phyloP scores from a whole-genome alignment of 1,139 yeast genomes.

The Nadsonia starkeyi-henricii region DNA sequence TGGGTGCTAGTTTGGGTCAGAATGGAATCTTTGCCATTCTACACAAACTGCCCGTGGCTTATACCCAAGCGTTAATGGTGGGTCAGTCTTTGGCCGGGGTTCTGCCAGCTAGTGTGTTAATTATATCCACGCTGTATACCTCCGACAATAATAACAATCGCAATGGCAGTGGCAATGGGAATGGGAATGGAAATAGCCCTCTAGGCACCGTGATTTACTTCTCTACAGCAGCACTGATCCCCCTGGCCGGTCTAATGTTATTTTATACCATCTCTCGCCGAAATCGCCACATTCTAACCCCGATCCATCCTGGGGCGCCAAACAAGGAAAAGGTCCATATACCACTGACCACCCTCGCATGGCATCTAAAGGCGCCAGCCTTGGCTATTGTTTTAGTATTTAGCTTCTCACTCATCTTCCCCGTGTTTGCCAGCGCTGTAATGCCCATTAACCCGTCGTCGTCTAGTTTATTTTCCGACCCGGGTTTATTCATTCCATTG shows the following conservation, averaged over 20 bases:
- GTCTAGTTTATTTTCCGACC: conserved; percentile 7
- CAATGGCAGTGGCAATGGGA: too few species aligned
- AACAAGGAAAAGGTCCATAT: too few species aligned
- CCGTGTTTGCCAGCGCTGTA: conserved; percentile 73
- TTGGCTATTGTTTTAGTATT: conserved; percentile 63
- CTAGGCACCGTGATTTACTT: too few species aligned
- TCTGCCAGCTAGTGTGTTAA: conserved; percentile 68
- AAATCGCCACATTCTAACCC: too few species aligned
- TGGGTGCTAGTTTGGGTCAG: conserved; percentile 56
- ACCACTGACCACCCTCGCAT: too few species aligned
- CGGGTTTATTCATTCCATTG: conserved; percentile 49
- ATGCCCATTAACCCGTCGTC: conserved; percentile 38
- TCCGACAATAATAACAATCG: too few species aligned
- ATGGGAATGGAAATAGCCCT: too few species aligned
- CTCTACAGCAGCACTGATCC: too few species aligned
- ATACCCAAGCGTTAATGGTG: conserved; percentile 83
- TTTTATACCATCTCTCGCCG: too few species aligned
- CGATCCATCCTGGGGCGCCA: too few species aligned
- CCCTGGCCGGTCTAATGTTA: too few species aligned
- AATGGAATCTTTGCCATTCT: conserved; percentile 86
- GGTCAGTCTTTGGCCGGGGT: conserved; percentile 95
- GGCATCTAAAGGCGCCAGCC: conserved; percentile 20
- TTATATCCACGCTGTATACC: conserved; percentile 32
- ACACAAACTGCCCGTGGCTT: conserved; percentile 61
- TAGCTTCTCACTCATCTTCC: conserved; percentile 62